A percentile compares a stretch with the other conserved stretches of the same genome.
Evolutionary conservation across 2,329 filamentous ascomycete species (phyloP).

Genomic region (Colletotrichum zoysiae): DNA sequence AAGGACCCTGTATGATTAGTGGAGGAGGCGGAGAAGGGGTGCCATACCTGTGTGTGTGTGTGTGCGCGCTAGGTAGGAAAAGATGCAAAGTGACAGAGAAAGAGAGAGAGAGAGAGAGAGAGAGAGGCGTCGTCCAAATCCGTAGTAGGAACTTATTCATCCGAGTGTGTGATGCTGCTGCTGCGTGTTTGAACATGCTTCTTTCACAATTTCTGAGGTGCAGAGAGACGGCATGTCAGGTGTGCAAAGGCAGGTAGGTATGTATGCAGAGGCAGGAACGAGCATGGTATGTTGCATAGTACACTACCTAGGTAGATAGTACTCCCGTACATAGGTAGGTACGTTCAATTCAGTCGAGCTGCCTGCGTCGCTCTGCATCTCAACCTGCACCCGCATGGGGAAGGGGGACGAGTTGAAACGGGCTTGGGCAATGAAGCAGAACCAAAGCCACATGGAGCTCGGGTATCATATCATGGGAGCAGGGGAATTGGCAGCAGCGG

Average conservation of each 20-base stretch:
- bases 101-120: conserved; percentile 8
- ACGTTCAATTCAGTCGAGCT: conserved; percentile 18
- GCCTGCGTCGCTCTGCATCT: conserved; percentile 29
- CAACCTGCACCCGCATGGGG: conserved; percentile 10
- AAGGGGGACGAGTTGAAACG: conserved; percentile 37
- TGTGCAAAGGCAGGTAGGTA: neutral
- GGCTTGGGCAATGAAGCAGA: conserved; percentile 35
- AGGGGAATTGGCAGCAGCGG: neutral
- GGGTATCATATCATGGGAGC: conserved; percentile 7
- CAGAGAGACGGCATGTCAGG: neutral
- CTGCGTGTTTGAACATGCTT: neutral
- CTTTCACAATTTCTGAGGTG: neutral
- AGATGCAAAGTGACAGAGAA: neutral
- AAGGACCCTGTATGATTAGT: conserved; percentile 16
- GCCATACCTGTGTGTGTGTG: neutral
- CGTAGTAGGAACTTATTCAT: conserved; percentile 1
- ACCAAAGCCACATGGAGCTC: conserved; percentile 3
- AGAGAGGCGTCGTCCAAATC: neutral
- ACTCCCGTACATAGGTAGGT: too few relatives aligned
- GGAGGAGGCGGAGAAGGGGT: conserved; percentile 11
- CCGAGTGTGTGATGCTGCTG: neutral
- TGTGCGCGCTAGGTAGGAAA: neutral
- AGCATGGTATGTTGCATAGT: neutral
- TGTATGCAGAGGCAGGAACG: neutral
- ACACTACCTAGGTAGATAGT: too few relatives aligned